These are phyloP conservation scores for Aspergillus fumigatus DNA, from an alignment of 2,329 filamentous ascomycete species.

Conservation along the genomic window DNA sequence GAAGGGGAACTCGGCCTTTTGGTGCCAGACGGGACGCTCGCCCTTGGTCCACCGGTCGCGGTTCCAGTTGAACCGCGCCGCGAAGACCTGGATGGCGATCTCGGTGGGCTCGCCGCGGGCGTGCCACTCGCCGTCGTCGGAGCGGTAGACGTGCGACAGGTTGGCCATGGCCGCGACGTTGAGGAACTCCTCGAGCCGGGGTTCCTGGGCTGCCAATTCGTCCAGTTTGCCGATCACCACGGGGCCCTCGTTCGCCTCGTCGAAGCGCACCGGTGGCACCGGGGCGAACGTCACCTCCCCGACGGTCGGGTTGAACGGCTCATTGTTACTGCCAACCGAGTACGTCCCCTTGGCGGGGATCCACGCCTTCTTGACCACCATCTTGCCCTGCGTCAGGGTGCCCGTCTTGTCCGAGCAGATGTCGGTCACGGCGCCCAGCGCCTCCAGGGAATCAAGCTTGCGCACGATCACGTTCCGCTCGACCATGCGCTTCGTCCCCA, in stretches of 20 bases:
- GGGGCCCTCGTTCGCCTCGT: slow-evolving; percentile 21
- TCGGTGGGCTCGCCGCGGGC: slow-evolving; percentile 66
- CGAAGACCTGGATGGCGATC: slow-evolving; percentile 71
- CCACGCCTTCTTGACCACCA: slow-evolving; percentile 59
- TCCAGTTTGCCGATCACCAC: slow-evolving; percentile 23
- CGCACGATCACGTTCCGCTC: slow-evolving; percentile 55
- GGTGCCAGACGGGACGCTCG: slow-evolving; percentile 49
- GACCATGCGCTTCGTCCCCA: slow-evolving; percentile 57
- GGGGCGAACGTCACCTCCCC: slow-evolving; percentile 45
- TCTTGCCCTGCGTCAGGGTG: slow-evolving; percentile 60
- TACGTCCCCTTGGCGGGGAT: slow-evolving; percentile 56
- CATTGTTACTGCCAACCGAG: slow-evolving; percentile 51
- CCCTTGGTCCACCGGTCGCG: slow-evolving; percentile 49
- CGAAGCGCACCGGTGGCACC: slow-evolving; percentile 28
- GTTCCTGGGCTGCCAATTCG: slow-evolving; percentile 38
- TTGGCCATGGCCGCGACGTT: slow-evolving; percentile 63
- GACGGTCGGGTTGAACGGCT: slow-evolving; percentile 54
- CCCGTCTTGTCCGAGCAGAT: slow-evolving; percentile 57
- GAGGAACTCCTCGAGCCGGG: slow-evolving; percentile 52
- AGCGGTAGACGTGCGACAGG: slow-evolving; percentile 57
- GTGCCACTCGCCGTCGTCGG: slow-evolving; percentile 53
- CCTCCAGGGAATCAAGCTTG: slow-evolving; percentile 54
- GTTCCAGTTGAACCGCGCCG: slow-evolving; percentile 63
- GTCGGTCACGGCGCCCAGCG: slow-evolving; percentile 58
- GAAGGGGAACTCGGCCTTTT: slow-evolving; percentile 66